Conservation (phyloP, 179 eudicot genomes). For the Sideroxylon spinosum region DNA sequence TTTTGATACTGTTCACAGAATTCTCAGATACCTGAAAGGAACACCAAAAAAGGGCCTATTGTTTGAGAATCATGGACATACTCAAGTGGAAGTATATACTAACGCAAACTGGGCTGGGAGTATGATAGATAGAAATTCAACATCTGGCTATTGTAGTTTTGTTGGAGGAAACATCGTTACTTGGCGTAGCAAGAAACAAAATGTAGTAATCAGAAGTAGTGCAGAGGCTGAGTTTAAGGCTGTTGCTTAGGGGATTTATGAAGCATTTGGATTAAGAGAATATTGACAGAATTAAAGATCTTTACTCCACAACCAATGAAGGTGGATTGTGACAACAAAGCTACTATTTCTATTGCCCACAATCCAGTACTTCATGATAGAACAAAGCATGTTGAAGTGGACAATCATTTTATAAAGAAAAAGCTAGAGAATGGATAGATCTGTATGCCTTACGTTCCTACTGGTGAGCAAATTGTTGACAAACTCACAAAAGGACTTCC, state of each 20-base stretch:
- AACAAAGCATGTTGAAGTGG: too few species aligned
- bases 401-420: too few species aligned
- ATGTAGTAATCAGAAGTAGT: background rate
- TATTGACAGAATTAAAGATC: background rate
- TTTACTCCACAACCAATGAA: background rate
- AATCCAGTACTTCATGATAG: background rate
- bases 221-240: too few species aligned
- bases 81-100: too few species aligned
- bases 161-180: background rate
- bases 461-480: too few species aligned
- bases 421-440: too few species aligned
- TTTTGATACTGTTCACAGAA: background rate
- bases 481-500: too few species aligned
- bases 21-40: background rate
- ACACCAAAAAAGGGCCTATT: background rate
- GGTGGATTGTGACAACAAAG: background rate
- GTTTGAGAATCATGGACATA: too few species aligned
- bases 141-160: background rate
- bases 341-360: background rate
- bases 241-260: too few species aligned
- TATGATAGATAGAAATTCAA: background rate
- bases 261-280: background rate
- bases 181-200: background rate
- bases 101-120: background rate
- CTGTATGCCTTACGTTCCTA: too few species aligned